Percentiles rank a stretch among this genome's conserved stretches.
These are phyloP conservation scores for Russula abietina DNA, from an alignment of 768 basidiomycete species.

Conservation along the genomic window DNA sequence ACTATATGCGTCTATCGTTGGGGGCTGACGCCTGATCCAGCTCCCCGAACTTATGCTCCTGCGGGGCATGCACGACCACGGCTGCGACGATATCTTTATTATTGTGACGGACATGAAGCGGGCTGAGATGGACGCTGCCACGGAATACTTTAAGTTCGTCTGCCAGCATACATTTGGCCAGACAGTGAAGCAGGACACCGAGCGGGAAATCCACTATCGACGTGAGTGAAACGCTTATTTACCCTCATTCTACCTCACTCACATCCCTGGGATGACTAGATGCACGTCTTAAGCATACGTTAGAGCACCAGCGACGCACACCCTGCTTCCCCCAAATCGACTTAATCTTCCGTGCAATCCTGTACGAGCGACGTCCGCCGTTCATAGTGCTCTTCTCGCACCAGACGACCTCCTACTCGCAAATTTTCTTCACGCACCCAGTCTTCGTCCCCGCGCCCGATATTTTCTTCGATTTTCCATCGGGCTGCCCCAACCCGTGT, in stretches of 20 bases:
- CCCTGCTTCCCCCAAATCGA: conserved; percentile 82
- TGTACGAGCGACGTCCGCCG: conserved; percentile 69
- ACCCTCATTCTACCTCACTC: neutral
- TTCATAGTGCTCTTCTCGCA: conserved; percentile 76
- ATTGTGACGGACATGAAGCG: conserved; percentile 75
- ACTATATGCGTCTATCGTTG: neutral
- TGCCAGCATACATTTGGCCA: conserved; percentile 60
- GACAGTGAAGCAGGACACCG: conserved; percentile 58
- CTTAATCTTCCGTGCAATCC: conserved; percentile 66
- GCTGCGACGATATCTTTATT: conserved; percentile 72
- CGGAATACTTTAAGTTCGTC: conserved; percentile 72
- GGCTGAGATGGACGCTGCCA: conserved; percentile 75
- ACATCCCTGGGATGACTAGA: conserved; percentile 33
- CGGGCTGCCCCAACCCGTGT: conserved; percentile 71
- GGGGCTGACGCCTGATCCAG: conserved; percentile 32
- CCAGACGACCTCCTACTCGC: conserved; percentile 74
- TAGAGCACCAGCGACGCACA: conserved; percentile 62
- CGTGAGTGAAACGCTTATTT: conserved; percentile 33
- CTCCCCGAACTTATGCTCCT: conserved; percentile 75
- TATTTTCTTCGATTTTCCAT: conserved; percentile 72
- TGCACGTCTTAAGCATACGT: conserved; percentile 61
- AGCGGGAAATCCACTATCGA: conserved; percentile 61
- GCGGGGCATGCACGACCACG: conserved; percentile 73
- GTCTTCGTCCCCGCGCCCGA: conserved; percentile 66
- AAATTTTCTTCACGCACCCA: conserved; percentile 71